Evolutionary conservation across 805 yeast species (phyloP).

Genomic region (Lipomyces chichibuensis): DNA sequence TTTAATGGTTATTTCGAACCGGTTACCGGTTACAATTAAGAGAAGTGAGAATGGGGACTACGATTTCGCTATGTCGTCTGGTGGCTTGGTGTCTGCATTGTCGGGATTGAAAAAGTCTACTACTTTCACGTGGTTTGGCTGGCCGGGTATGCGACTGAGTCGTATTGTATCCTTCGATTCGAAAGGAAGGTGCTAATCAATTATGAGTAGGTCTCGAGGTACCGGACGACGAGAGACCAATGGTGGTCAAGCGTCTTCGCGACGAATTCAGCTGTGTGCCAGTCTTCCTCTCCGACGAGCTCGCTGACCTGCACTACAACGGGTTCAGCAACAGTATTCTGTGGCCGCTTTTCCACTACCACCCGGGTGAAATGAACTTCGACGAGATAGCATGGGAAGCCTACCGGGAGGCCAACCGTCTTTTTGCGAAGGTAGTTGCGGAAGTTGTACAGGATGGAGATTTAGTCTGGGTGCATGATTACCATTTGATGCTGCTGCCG

Average conservation of each 20-base stretch:
- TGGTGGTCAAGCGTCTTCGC: slow-evolving; percentile 69
- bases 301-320: slow-evolving; percentile 95
- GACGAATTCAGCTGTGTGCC: slow-evolving; percentile 88
- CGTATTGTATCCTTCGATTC: neutral
- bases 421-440: slow-evolving; percentile 76
- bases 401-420: slow-evolving; percentile 85
- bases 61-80: slow-evolving; percentile 90
- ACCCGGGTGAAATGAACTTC: slow-evolving; percentile 98
- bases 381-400: slow-evolving; percentile 99
- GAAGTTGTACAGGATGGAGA: slow-evolving; percentile 76
- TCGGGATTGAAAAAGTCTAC: slow-evolving; percentile 85
- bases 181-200: neutral
- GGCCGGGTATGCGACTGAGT: slow-evolving; percentile 67
- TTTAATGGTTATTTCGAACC: slow-evolving; percentile 88
- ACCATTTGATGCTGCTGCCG: slow-evolving; percentile 94
- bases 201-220: slow-evolving; percentile 56
- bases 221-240: slow-evolving; percentile 70
- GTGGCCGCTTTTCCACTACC: slow-evolving; percentile 98
- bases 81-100: slow-evolving; percentile 94
- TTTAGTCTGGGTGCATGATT: slow-evolving; percentile 96
- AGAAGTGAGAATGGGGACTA: slow-evolving; percentile 65
- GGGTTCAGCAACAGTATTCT: slow-evolving; percentile 92
- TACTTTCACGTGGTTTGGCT: slow-evolving; percentile 95
- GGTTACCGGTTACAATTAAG: slow-evolving; percentile 91
- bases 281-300: slow-evolving; percentile 79